Evolutionary conservation across 768 basidiomycete genomes (phyloP), one percentile per base, ranked within the genome.

Genomic region (Leccinum olivaceopallidum): DNA sequence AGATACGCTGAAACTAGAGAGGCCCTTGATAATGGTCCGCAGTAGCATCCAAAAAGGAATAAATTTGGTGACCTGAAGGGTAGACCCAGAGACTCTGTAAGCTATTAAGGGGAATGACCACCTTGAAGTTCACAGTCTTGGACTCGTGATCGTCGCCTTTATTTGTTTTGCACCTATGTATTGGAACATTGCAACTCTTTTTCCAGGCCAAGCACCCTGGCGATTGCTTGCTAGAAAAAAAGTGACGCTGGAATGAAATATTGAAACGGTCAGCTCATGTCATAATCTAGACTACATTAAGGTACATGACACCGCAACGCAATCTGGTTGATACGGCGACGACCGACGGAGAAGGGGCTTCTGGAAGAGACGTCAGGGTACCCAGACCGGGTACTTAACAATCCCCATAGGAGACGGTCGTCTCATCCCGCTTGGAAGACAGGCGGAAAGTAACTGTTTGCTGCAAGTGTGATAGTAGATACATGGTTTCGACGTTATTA

Each of bases 401-500:
- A 36, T 34, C 20, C 54, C 48, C 61, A 51, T 52, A 55, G 50
- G 51, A 14, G 14, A 28, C 32, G 12, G 14, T 16, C 32, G 12
- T 22, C 20, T 22, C 3, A 39, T 20, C 30, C 2, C 22, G 20
- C 22, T 24, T 53, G 56, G 56, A 57, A 16, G 47, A 34, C 24
- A 3, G 16, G 59, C 12, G 44, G 51, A 55, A 47, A 55, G 44
- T 47, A 16, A 60, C 5, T 59, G 64, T 63, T 58, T 39, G 52
- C 62, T 64, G 20, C n/a, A 53, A 47, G 26, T 60, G 69, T 36
- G 20, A 32, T 71, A 60, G 64, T 58, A 68, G 73, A 73, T 73
- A 73, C 72, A 73, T 58, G 53, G 65, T 66, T 65, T 62, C 60
- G 55, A 44, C 56, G 44, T 64, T 59, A 75, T 75, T 73, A 73